phyloP scores from a whole-genome alignment of 208 protist genomes.

The Trichomonas gallinae region DNA sequence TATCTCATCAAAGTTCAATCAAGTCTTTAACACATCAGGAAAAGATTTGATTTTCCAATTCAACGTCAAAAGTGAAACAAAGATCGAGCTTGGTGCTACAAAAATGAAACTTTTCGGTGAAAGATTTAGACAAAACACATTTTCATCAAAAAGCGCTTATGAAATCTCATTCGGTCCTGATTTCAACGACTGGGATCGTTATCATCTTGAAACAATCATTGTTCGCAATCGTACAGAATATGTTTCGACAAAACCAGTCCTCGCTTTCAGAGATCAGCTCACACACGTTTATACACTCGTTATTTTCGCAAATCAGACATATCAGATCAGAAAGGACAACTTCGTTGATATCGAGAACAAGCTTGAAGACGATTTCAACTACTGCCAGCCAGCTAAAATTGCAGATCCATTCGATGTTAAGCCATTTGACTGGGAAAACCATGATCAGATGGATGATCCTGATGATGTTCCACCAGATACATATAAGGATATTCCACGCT shows the following conservation, averaged over 20 bases:
- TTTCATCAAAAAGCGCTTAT: background rate
- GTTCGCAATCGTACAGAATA: background rate
- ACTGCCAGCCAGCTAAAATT: background rate
- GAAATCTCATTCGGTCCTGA: background rate
- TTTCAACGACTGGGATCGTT: background rate
- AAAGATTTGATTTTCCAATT: conserved; percentile 24
- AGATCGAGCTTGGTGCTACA: background rate
- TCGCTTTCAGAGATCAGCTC: background rate
- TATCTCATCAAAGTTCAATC: background rate
- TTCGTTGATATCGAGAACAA: background rate
- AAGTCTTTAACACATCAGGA: background rate
- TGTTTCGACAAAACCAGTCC: background rate
- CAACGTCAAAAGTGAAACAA: background rate
- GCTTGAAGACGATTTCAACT: background rate
- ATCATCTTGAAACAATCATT: background rate
- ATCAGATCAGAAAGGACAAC: background rate
- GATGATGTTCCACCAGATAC: conserved; percentile 36
- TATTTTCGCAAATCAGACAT: background rate
- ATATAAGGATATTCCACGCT: conserved; percentile 35
- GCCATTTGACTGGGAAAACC: conserved; percentile 47
- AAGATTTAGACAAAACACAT: background rate
- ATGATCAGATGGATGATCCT: conserved; percentile 43
- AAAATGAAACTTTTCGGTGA: background rate
- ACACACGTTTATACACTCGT: background rate
- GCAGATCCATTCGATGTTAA: conserved; percentile 42